Conservation (phyloP, 495 filamentous ascomycete genomes). For the Tetracladium marchalianum region DNA sequence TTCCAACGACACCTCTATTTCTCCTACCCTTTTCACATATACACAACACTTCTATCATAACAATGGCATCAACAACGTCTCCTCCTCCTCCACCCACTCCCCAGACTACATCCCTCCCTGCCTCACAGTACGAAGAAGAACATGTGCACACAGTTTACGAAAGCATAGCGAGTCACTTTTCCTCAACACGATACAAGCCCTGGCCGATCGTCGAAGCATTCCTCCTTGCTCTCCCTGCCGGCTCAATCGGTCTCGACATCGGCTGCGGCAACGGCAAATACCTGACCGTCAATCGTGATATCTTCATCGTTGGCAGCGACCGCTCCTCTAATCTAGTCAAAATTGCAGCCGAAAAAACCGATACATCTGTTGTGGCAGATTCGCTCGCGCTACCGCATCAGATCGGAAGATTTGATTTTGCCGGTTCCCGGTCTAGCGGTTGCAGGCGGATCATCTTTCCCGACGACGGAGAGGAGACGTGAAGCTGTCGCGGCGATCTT, state of each 20-base stretch:
- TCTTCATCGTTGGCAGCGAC: conserved; percentile 85
- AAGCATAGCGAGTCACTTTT: conserved; percentile 90
- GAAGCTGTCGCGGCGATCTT: conserved; percentile 66
- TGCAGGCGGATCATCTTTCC: conserved; percentile 86
- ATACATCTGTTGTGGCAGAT: conserved; percentile 58
- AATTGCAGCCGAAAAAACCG: conserved; percentile 55
- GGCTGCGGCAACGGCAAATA: conserved; percentile 98
- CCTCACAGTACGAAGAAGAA: conserved; percentile 55
- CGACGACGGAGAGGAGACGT: conserved; percentile 64
- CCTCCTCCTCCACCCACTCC: background rate
- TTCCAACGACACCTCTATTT: conserved; percentile 10
- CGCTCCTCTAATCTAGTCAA: conserved; percentile 66
- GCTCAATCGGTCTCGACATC: conserved; percentile 81
- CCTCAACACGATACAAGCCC: conserved; percentile 90
- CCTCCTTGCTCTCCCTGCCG: conserved; percentile 52
- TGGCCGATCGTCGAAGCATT: conserved; percentile 90
- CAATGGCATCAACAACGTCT: background rate
- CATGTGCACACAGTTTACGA: conserved; percentile 94
- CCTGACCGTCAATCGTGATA: conserved; percentile 61
- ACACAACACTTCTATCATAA: background rate
- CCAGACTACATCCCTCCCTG: background rate
- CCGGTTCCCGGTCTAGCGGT: conserved; percentile 92
- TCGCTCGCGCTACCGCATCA: conserved; percentile 62
- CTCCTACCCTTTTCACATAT: background rate
- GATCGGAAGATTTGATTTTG: conserved; percentile 69